Percentiles rank a stretch among this genome's conserved stretches.
These are phyloP conservation scores for Westerdykella aurantiaca DNA, from an alignment of 2,329 filamentous ascomycete genomes.

Conservation along the genomic window DNA sequence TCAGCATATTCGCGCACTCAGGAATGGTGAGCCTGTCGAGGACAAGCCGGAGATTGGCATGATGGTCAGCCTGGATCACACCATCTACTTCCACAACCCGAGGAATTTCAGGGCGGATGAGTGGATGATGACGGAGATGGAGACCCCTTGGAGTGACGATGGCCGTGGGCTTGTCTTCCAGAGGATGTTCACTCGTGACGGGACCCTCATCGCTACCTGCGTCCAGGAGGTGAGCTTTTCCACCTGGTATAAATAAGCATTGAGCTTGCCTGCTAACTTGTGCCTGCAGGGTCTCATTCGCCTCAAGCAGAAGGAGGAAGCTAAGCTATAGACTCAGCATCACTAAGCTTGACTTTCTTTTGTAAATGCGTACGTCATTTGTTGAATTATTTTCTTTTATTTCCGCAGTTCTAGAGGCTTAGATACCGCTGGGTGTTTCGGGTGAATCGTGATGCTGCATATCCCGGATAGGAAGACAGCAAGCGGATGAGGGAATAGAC, in stretches of 20 bases:
- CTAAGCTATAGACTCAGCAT: conserved; percentile 9
- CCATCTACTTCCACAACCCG: conserved; percentile 51
- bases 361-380: too few relatives aligned
- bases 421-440: too few relatives aligned
- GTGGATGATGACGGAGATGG: conserved; percentile 77
- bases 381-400: too few relatives aligned
- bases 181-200: conserved; percentile 65
- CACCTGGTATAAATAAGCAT: neutral
- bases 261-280: neutral
- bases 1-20: conserved; percentile 30
- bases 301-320: conserved; percentile 37
- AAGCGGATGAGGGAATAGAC: too few relatives aligned
- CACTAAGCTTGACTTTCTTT: too few relatives aligned
- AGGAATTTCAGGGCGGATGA: conserved; percentile 50
- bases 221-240: conserved; percentile 61
- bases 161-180: conserved; percentile 71
- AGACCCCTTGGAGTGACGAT: conserved; percentile 73
- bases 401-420: too few relatives aligned
- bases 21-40: conserved; percentile 41
- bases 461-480: too few relatives aligned
- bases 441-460: too few relatives aligned
- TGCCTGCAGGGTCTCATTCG: conserved; percentile 47
- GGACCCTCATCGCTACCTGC: conserved; percentile 69
- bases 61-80: conserved; percentile 76
- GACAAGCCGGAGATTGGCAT: conserved; percentile 64